Base-by-base conservation (phyloP, 768 basidiomycete species). In the Wakefieldia striispora region DNA sequence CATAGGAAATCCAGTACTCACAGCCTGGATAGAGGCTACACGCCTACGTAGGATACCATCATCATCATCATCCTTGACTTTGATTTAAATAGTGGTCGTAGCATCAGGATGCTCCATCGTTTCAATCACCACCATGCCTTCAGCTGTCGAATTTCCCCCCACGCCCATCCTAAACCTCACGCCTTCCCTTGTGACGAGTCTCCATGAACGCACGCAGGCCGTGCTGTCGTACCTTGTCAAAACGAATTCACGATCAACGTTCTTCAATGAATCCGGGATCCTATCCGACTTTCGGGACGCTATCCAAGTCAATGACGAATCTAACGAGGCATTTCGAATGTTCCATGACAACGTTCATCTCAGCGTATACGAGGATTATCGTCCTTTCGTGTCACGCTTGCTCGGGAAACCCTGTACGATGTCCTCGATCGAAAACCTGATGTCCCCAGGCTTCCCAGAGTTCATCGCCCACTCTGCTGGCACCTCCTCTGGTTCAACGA, bases 221-320 rank as follows among this genome's bases (percentile, higher is more conserved):
- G 52, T 61, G 48, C 62, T 63, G 29, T 56, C 56, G 13, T 56
- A 63, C 24, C 56, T 63, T 43, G 54, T 56, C 40, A 43, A 56
- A 19, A 53, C 55, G 9, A 63, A 63, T 31, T 53, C 59, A 7
- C 35, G 38, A 26, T 57, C 62, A 4, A 47, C 48, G 0, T 61
- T 48, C 42, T 63, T 61, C 17, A 51, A 54, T 16, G 44, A 58
- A 36, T 47, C 59, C 14, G 34, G 41, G 1, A 23, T 48, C 20
- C 54, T 63, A 21, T 45, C 56, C n/a, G 27, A 43, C 27, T 53
- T 63, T 29, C 58, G 61, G 1, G 34, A 27, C 9, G 46, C 46
- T 1, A 35, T 56, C 21, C 36, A 37, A 40, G 12, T 19, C 11
- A 41, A 23, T 12, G 39, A 43, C 5, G 40, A 42, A 20, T 36